Evolutionary conservation across 305 asterid genomes (phyloP), one percentile per base, ranked within the genome.

Genomic region (Rubia tinctorum): DNA sequence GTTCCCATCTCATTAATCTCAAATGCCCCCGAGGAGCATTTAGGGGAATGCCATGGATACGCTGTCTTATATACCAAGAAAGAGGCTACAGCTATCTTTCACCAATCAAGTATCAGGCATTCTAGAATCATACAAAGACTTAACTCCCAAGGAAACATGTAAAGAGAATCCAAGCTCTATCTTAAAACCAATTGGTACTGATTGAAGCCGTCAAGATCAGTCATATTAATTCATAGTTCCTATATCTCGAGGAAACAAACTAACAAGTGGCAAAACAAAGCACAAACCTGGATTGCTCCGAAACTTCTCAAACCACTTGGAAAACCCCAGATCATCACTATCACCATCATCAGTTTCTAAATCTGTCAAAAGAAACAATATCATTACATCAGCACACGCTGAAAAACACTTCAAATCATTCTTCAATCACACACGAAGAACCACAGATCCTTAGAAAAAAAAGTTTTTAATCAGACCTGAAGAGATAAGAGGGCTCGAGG

Each of bases 401-500:
- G 62, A 20, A 20, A 56, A 78, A 27, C 40, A 72, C 44, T 25
- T 34, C n/a, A 14, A 73, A 25, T 55, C 37, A 30, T 30, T 30
- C 34, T 30, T 30, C n/a, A 45, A 37, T 49, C 34, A 40, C 18
- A 39, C 20, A 75, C 66, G n/a, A 56, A 78, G 39, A 60, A 37
- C 15, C 4, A 53, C 39, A 51, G 18, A n/a, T 7, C 17, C 22
- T n/a, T 56, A 51, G 23, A 30, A 45, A n/a, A 60, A 25, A 27
- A n/a, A n/a, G n/a, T n/a, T 27, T 18, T 39, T 6, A 45, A 37
- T 3, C 55, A 42, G 17, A 90, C 98, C 98, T 63, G 72, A 71
- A 60, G 97, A 80, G 79, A 90, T 78, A 53, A 94, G 77, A 65
- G 97, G 97, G 70, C 89, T 94, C 73, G 89, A 12, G 51, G 98